A percentile compares a stretch with the other conserved stretches of the same genome.
Conservation (phyloP, 345 rosid genomes). For the Aethionema arabicum region DNA sequence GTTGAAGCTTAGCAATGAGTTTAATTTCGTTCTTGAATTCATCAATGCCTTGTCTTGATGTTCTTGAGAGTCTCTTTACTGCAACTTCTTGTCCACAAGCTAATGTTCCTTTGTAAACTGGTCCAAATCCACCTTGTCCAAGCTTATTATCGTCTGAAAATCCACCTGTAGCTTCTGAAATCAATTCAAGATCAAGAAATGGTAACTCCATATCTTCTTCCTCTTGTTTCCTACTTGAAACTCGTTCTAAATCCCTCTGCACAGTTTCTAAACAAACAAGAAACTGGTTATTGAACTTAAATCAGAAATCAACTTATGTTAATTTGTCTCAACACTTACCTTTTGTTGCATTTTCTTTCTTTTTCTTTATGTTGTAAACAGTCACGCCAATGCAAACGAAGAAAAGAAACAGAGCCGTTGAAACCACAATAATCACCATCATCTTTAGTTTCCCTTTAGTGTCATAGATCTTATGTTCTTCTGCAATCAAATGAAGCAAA, state of each 20-base stretch:
- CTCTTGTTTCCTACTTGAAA: conserved; percentile 27
- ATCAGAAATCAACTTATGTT: neutral
- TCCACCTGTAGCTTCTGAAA: conserved; percentile 47
- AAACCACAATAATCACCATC: conserved; percentile 24
- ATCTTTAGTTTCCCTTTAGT: conserved; percentile 23
- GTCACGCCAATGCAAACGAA: conserved; percentile 18
- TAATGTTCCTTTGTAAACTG: conserved; percentile 52
- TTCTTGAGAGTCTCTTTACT: conserved; percentile 49
- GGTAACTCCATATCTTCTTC: conserved; percentile 32
- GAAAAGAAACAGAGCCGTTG: conserved; percentile 23
- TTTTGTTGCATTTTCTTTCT: conserved; percentile 16
- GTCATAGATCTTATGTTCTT: conserved; percentile 9
- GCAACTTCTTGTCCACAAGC: conserved; percentile 45
- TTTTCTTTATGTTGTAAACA: conserved; percentile 23
- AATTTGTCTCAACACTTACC: conserved; percentile 15
- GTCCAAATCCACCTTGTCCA: conserved; percentile 79
- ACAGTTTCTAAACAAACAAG: conserved; percentile 10
- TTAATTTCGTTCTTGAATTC: conserved; percentile 58
- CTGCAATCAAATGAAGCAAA: conserved; percentile 18
- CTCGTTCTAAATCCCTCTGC: conserved; percentile 22
- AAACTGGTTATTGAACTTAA: neutral
- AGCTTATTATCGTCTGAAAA: conserved; percentile 53
- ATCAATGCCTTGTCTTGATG: conserved; percentile 50
- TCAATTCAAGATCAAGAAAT: conserved; percentile 37
- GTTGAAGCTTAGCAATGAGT: conserved; percentile 54